Percentiles rank a stretch among this genome's conserved stretches.
These are phyloP conservation scores for Areca catechu DNA, from an alignment of 176 grass and related monocot species.

Conservation along the genomic window DNA sequence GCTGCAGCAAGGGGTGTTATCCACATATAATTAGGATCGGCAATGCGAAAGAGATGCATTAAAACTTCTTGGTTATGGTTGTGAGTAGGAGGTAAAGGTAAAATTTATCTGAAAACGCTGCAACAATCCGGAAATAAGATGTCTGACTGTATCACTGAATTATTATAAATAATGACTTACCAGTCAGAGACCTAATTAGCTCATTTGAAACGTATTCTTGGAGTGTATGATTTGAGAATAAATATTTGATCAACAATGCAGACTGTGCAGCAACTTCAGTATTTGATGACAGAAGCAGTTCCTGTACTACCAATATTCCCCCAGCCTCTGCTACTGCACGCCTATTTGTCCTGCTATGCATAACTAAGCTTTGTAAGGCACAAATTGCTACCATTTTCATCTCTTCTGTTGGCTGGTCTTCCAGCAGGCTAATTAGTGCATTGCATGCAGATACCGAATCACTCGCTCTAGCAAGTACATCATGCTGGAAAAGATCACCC, in stretches of 20 bases:
- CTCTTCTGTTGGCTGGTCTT: conserved; percentile 89
- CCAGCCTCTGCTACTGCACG: conserved; percentile 82
- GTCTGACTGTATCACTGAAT: too few relatives aligned
- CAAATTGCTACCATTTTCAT: conserved; percentile 96
- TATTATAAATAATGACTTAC: conserved; percentile 27
- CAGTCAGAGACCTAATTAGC: conserved; percentile 90
- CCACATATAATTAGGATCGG: too few relatives aligned
- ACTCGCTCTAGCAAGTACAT: conserved; percentile 78
- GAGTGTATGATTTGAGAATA: conserved; percentile 96
- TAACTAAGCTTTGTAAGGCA: conserved; percentile 86
- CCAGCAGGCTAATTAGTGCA: conserved; percentile 82
- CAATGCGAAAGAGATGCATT: too few relatives aligned
- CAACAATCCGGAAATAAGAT: too few relatives aligned
- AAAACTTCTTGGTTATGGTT: too few relatives aligned
- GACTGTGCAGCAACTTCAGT: conserved; percentile 80
- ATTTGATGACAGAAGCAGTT: conserved; percentile 73
- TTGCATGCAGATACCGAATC: conserved; percentile 70
- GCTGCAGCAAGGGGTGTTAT: too few relatives aligned
- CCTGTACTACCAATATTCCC: conserved; percentile 86
- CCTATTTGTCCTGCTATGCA: conserved; percentile 98
- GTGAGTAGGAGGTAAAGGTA: too few relatives aligned
- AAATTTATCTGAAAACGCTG: too few relatives aligned
- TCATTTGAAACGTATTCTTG: conserved; percentile 98
- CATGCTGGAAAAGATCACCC: conserved; percentile 97
- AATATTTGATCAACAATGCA: conserved; percentile 73